A percentile compares a stretch with the other conserved stretches of the same genome.
phyloP scores from a whole-genome alignment of 768 basidiomycete genomes.

The Dacryopinax spathularia region DNA sequence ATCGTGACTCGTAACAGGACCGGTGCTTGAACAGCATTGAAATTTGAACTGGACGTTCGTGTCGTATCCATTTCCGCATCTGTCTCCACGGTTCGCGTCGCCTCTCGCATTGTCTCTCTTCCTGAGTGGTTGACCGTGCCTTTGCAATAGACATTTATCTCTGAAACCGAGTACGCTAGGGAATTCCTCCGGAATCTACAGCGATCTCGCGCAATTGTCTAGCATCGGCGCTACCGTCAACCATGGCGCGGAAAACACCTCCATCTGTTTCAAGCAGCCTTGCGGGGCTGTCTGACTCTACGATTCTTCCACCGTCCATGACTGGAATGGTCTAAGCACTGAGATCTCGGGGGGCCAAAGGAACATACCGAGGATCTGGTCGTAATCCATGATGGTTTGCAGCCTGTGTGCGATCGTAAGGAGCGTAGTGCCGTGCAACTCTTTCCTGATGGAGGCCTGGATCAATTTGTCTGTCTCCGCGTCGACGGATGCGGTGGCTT shows the following conservation, averaged over 20 bases:
- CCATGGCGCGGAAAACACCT: neutral
- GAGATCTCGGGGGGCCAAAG: neutral
- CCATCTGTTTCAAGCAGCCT: neutral
- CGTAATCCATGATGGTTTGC: neutral
- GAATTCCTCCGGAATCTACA: neutral
- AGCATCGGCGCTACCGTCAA: slow-evolving; percentile 1
- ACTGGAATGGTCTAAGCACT: slow-evolving; percentile 3
- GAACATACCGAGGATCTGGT: neutral
- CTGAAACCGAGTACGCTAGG: no score
- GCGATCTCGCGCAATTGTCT: neutral
- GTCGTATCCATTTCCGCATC: no score
- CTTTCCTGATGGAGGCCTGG: neutral
- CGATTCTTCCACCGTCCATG: slow-evolving; percentile 8
- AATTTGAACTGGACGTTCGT: no score
- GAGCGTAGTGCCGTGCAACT: neutral
- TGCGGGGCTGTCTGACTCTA: neutral
- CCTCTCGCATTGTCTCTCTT: no score
- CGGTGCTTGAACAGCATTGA: no score
- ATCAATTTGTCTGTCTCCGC: neutral
- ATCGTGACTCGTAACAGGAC: no score
- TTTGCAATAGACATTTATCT: no score
- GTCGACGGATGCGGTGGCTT: slow-evolving; percentile 6
- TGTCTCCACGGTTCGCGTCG: no score
- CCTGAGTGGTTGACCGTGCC: no score
- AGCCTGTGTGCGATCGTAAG: neutral